Percentiles rank a stretch among this genome's conserved stretches.
Conservation (phyloP, 23 red algal species). For the Gracilaria caudata region DNA sequence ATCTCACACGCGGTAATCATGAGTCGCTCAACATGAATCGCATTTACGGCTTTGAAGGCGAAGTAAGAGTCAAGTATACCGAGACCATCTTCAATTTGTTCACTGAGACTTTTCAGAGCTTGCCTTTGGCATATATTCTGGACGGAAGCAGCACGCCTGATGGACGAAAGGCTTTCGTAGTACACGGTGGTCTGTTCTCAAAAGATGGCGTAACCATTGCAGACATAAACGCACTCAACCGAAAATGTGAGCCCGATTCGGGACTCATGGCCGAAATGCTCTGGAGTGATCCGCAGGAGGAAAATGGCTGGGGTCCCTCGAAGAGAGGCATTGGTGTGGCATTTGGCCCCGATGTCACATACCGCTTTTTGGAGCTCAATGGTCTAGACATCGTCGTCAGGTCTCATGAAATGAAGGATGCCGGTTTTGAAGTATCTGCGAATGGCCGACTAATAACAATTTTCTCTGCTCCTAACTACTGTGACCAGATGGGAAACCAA, state of each 20-base stretch:
- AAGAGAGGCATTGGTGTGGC: slow-evolving; percentile 97
- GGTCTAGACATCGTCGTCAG: slow-evolving; percentile 87
- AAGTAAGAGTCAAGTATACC: slow-evolving; percentile 88
- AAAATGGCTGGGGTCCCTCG: slow-evolving; percentile 83
- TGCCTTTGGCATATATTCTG: slow-evolving; percentile 94
- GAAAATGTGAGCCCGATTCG: slow-evolving; percentile 85
- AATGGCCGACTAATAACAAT: slow-evolving; percentile 95
- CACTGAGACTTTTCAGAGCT: slow-evolving; percentile 85
- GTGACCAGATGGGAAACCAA: slow-evolving; percentile 96
- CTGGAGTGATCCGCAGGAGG: slow-evolving; percentile 97
- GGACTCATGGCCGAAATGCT: slow-evolving; percentile 98
- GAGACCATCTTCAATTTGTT: slow-evolving; percentile 88
- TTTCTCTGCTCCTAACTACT: slow-evolving; percentile 99
- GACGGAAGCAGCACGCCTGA: slow-evolving; percentile 64
- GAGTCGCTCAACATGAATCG: slow-evolving; percentile 93
- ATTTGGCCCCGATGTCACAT: slow-evolving; percentile 98
- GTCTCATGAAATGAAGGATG: slow-evolving; percentile 99
- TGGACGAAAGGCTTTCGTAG: slow-evolving; percentile 82
- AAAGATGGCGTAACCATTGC: slow-evolving; percentile 89
- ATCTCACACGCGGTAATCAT: slow-evolving; percentile 96
- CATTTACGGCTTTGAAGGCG: slow-evolving; percentile 99
- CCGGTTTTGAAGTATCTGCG: slow-evolving; percentile 96
- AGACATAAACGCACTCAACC: slow-evolving; percentile 78
- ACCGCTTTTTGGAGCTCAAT: slow-evolving; percentile 92
- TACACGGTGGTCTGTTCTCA: slow-evolving; percentile 96